Evolutionary conservation across 2,329 filamentous ascomycete genomes (phyloP), one percentile per base, ranked within the genome.

Genomic region (Exophiala calicioides): DNA sequence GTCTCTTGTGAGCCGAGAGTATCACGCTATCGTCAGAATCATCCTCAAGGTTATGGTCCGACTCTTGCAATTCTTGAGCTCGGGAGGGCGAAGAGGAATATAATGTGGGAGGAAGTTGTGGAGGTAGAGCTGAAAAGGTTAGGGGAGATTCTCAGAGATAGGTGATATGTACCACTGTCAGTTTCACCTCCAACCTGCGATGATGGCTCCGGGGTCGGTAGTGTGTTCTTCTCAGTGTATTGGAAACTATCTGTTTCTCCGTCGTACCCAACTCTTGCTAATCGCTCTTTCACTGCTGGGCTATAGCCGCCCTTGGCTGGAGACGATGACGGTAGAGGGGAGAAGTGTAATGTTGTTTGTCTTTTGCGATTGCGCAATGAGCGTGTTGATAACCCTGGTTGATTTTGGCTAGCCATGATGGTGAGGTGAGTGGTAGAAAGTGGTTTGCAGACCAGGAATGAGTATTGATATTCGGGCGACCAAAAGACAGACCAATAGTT

Each of bases 271-370:
- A 71, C 56, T 12, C 53, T 65, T 12, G 67, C 63, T 19, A 62
- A 56, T 35, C 62, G 61, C 31, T 63, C 60, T 30, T 50, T 49
- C 12, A 60, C 53, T 3, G 55, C 55, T 2, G 56, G 53, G 12
- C 54, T 52, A 7, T 53, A 57, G 12, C 47, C 35, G 12, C 58
- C 52, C 35, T 34, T 55, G 13, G 52, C 59, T 5, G 58, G 55
- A 5, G 65, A 60, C 1, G 62, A 53, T 9, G 64, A 60, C 23
- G 61, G 48, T 10, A 65, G 44, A 16, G 70, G 59, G 8, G 66
- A 62, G 53, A 73, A 73, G n/a, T 67, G 56, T 29, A 74, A 64
- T 36, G 67, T 68, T 39, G 70, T 68, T 58, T 74, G 71, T 32
- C 42, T 50, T 42, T 53, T 56, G 12, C 43, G 52, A 29, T 52